These are phyloP conservation scores for Ormosia emarginata DNA, from an alignment of 306 rosid genomes.

Conservation along the genomic window DNA sequence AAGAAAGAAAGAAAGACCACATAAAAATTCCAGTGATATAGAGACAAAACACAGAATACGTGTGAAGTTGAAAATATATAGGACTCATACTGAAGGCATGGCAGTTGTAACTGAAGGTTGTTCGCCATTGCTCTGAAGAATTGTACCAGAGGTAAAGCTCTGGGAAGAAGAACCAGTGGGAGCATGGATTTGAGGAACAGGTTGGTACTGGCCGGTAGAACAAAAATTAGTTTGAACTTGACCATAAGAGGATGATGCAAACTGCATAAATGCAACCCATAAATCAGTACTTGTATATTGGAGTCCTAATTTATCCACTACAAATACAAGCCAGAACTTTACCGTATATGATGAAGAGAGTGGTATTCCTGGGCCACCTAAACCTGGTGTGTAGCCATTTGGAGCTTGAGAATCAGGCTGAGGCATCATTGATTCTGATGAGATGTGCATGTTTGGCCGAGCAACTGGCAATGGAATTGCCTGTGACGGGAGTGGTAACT, in stretches of 20 bases:
- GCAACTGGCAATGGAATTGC: conserved; percentile 55
- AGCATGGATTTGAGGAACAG: conserved; percentile 56
- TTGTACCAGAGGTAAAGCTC: conserved; percentile 36
- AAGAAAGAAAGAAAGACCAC: not conserved
- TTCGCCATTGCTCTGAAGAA: conserved; percentile 48
- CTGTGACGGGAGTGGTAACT: conserved; percentile 54
- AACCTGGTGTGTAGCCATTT: conserved; percentile 53
- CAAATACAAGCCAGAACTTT: conserved; percentile 29
- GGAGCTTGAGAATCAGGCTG: conserved; percentile 60
- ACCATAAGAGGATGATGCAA: conserved; percentile 58
- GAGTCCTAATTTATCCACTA: not conserved
- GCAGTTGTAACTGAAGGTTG: conserved; percentile 43
- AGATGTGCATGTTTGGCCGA: conserved; percentile 56
- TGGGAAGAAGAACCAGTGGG: conserved; percentile 45
- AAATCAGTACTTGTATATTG: conserved; percentile 23
- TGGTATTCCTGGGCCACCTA: conserved; percentile 63
- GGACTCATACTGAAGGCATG: conserved; percentile 50
- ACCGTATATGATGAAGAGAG: conserved; percentile 71
- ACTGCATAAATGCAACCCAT: conserved; percentile 45
- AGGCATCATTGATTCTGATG: conserved; percentile 51
- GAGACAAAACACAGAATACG: conserved; percentile 2
- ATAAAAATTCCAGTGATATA: not conserved
- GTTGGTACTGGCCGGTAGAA: conserved; percentile 53
- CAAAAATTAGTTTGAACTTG: conserved; percentile 57
- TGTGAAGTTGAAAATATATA: conserved; percentile 10